These are phyloP conservation scores for Tulasnella sp. DNA, from an alignment of 768 basidiomycete species.

Conservation along the genomic window DNA sequence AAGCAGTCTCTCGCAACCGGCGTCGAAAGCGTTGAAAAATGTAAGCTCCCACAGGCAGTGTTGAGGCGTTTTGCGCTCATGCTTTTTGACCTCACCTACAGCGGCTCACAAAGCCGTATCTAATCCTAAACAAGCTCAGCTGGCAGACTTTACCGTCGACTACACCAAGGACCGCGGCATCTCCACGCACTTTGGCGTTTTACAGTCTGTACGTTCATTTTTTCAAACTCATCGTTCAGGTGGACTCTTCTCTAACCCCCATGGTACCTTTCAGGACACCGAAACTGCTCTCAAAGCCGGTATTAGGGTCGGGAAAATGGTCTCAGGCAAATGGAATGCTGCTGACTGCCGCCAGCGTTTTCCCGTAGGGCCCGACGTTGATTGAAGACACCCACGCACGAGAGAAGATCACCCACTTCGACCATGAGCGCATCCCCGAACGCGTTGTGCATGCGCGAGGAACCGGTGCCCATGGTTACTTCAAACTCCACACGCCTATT, in stretches of 20 bases:
- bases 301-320: not conserved
- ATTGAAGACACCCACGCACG: constrained; percentile 50
- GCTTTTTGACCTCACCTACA: not conserved
- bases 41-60: not conserved
- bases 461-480: constrained; percentile 76
- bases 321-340: not conserved
- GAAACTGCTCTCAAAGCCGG: constrained; percentile 26
- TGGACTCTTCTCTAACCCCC: not conserved
- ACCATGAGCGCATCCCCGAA: constrained; percentile 88
- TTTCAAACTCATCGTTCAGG: no score
- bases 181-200: constrained; percentile 25
- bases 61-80: not conserved
- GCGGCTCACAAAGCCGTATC: constrained; percentile 12
- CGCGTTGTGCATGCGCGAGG: constrained; percentile 70
- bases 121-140: constrained; percentile 20
- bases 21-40: constrained; percentile 2
- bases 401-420: constrained; percentile 61
- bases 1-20: not conserved
- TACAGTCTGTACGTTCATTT: constrained; percentile 5
- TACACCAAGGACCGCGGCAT: constrained; percentile 8
- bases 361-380: constrained; percentile 58
- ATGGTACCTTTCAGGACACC: constrained; percentile 1
- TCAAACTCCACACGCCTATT: constrained; percentile 68
- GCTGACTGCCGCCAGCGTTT: not conserved
- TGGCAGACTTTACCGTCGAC: constrained; percentile 24